A percentile compares a stretch with the other conserved stretches of the same genome.
These are phyloP conservation scores for Roridomyces roridus DNA, from an alignment of 768 basidiomycete species.

Conservation along the genomic window DNA sequence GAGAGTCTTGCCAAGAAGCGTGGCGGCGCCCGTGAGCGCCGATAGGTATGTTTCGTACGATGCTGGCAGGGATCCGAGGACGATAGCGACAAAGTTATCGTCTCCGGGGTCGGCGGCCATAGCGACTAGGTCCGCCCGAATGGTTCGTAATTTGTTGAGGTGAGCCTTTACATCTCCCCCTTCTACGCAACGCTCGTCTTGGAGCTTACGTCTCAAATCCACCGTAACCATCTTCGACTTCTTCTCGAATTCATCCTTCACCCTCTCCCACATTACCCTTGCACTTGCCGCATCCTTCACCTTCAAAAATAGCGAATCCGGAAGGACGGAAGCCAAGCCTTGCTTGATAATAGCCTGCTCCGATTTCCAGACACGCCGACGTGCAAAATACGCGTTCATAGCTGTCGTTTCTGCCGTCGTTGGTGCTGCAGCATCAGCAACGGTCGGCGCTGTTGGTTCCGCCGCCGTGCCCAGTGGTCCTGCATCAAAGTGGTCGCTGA, in stretches of 20 bases:
- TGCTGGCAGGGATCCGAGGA: too few relatives aligned
- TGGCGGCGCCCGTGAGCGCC: too few relatives aligned
- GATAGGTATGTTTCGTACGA: too few relatives aligned
- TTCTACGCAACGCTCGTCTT: conserved; percentile 28
- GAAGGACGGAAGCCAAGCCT: conserved; percentile 26
- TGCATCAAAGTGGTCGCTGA: not conserved
- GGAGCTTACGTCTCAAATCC: conserved; percentile 27
- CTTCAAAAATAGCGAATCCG: conserved; percentile 30
- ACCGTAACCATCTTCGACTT: conserved; percentile 27
- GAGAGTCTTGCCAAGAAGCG: too few relatives aligned
- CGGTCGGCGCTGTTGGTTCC: not conserved
- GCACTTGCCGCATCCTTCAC: conserved; percentile 18
- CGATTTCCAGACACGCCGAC: conserved; percentile 16
- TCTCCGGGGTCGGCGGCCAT: too few relatives aligned
- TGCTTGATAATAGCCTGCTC: conserved; percentile 28
- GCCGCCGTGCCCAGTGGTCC: not conserved
- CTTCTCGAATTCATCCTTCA: too few relatives aligned
- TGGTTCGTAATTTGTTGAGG: not conserved
- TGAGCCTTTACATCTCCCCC: conserved; percentile 28
- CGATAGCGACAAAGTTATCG: too few relatives aligned
- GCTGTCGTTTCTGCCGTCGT: not conserved
- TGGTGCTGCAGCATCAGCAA: not conserved
- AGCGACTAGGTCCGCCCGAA: too few relatives aligned
- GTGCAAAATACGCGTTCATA: not conserved
- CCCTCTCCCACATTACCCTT: conserved; percentile 24